Percentiles rank a stretch among this genome's conserved stretches.
phyloP scores from a whole-genome alignment of 345 rosid genomes.

The Acer saccharum region DNA sequence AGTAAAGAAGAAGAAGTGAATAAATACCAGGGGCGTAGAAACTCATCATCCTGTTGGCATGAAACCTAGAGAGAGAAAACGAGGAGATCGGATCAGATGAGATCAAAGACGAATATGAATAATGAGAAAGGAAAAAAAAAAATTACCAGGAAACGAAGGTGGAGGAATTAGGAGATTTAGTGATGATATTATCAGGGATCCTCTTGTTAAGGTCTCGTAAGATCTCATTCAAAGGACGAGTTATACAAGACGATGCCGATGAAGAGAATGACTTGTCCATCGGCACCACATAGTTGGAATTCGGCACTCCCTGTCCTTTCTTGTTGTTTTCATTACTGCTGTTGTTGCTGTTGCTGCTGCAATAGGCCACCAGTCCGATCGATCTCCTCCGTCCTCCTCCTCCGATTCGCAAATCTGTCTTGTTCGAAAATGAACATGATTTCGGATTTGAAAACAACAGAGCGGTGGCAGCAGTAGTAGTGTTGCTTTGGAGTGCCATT shows the following conservation, averaged over 20 bases:
- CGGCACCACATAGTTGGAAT: constrained; percentile 94
- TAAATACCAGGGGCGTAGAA: constrained; percentile 86
- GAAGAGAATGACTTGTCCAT: constrained; percentile 68
- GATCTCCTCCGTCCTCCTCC: constrained; percentile 18
- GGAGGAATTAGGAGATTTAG: constrained; percentile 43
- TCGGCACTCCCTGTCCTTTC: constrained; percentile 56
- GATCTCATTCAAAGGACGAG: constrained; percentile 92
- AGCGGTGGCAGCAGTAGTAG: neutral
- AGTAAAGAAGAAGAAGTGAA: neutral
- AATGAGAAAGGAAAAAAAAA: neutral
- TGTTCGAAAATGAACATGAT: neutral
- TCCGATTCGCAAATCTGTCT: neutral
- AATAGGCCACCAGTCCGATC: constrained; percentile 13
- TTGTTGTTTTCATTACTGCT: constrained; percentile 21
- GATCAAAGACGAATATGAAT: neutral
- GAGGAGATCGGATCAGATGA: neutral
- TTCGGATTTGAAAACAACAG: neutral
- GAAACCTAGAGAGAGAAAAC: constrained; percentile 55
- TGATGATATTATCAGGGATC: constrained; percentile 82
- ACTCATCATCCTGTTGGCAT: constrained; percentile 97
- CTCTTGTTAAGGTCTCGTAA: constrained; percentile 94
- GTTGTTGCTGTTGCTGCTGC: constrained; percentile 35
- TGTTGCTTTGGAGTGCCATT: constrained; percentile 9
- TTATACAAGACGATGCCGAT: constrained; percentile 67
- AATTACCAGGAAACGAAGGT: constrained; percentile 76